Conservation (phyloP, 1,139 yeast species). For the Barnettozyma hawaiiensis region DNA sequence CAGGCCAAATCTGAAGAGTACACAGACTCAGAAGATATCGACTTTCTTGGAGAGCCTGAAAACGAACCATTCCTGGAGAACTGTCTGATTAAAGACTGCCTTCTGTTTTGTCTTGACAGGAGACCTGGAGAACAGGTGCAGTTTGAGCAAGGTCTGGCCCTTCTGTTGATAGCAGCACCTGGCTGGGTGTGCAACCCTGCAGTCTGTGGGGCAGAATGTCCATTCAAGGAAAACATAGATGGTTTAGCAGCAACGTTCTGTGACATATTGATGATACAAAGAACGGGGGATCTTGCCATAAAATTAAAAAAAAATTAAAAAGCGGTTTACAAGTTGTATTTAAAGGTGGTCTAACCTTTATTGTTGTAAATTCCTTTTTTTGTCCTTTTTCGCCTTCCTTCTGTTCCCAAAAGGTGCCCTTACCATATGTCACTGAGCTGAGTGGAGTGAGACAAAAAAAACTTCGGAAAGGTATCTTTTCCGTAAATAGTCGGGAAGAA, state of each 20-base stretch:
- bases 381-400: background rate
- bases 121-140: constrained; percentile 83
- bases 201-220: constrained; percentile 13
- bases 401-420: background rate
- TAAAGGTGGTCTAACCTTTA: background rate
- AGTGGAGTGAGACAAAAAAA: too few relatives aligned
- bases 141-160: constrained; percentile 51
- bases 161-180: constrained; percentile 17
- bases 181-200: constrained; percentile 5
- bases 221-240: constrained; percentile 22
- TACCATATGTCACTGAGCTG: background rate
- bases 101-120: constrained; percentile 55
- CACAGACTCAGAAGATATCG: constrained; percentile 28
- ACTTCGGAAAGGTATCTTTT: background rate
- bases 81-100: constrained; percentile 47
- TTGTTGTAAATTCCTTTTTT: background rate
- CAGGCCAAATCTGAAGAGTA: constrained; percentile 35
- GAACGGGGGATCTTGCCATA: background rate
- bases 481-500: background rate
- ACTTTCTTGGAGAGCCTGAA: constrained; percentile 19
- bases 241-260: constrained; percentile 24
- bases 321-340: background rate
- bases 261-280: constrained; percentile 15
- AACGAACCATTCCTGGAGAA: constrained; percentile 19
- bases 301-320: background rate